A percentile compares a stretch with the other conserved stretches of the same genome.
phyloP scores from a whole-genome alignment of 208 protist species.

The Porcisia hertigi region DNA sequence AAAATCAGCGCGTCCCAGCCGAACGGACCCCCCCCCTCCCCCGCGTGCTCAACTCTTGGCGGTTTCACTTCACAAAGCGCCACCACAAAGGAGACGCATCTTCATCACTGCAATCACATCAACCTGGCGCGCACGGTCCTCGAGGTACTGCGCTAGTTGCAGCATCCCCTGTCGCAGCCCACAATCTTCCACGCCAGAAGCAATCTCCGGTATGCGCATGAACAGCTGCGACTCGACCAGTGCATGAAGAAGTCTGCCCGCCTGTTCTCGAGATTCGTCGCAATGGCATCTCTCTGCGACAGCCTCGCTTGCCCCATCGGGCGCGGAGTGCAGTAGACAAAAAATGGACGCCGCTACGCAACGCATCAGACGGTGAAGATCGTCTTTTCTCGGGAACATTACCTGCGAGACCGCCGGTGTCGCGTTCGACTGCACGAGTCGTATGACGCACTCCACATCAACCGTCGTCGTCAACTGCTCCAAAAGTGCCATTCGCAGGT shows the following conservation, averaged over 20 bases:
- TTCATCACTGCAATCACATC: conserved; percentile 14
- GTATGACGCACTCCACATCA: conserved; percentile 10
- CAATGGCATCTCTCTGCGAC: not conserved
- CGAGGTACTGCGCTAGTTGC: conserved; percentile 5
- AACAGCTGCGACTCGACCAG: conserved; percentile 14
- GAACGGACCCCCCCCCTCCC: not conserved
- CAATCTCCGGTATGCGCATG: not conserved
- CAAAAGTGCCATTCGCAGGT: conserved; percentile 9
- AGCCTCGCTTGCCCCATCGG: not conserved
- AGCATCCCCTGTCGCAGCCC: not conserved
- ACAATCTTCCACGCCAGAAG: not conserved
- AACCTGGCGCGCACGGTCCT: not conserved
- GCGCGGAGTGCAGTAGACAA: not conserved
- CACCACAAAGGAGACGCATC: conserved; percentile 16
- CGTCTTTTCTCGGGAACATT: conserved; percentile 12
- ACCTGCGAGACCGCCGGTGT: not conserved
- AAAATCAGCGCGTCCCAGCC: not conserved
- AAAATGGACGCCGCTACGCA: not conserved
- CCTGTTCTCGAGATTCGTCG: not conserved
- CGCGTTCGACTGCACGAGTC: conserved; percentile 4
- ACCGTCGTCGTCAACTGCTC: not conserved
- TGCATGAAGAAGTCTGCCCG: conserved; percentile 13
- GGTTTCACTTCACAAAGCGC: not conserved
- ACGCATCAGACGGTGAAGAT: conserved; percentile 5
- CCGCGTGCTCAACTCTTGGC: not conserved